Evolutionary conservation across 768 basidiomycete genomes (phyloP).

Genomic region (Coprinopsis strossmayeri): DNA sequence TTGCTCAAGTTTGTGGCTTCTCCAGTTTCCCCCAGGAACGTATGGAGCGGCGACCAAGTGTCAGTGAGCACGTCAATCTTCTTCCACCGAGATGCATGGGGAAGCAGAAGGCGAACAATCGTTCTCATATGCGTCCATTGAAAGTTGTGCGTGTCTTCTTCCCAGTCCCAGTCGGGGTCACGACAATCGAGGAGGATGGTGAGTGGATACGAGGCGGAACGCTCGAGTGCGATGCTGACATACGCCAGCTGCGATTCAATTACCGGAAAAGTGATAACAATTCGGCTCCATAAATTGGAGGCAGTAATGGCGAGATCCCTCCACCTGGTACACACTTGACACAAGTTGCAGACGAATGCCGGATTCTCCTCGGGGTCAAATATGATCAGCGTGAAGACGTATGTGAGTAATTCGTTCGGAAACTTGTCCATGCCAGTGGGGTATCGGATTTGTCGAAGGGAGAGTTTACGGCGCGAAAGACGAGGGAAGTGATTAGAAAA

Average conservation of each 20-base stretch:
- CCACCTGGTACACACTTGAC: constrained; percentile 48
- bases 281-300: constrained; percentile 43
- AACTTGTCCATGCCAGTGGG: constrained; percentile 21
- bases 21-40: constrained; percentile 38
- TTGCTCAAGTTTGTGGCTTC: constrained; percentile 25
- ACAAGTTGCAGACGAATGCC: constrained; percentile 22
- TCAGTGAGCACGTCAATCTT: constrained; percentile 46
- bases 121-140: constrained; percentile 37
- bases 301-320: constrained; percentile 38
- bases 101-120: constrained; percentile 37
- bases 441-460: background rate
- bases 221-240: constrained; percentile 29
- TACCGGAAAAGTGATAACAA: constrained; percentile 39
- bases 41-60: constrained; percentile 53
- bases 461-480: constrained; percentile 3
- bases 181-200: constrained; percentile 52
- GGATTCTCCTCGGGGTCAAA: constrained; percentile 12
- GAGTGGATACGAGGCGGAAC: constrained; percentile 42
- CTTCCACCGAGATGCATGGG: constrained; percentile 41
- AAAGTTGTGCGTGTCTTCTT: constrained; percentile 38
- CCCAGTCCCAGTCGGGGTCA: constrained; percentile 51
- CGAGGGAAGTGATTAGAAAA: constrained; percentile 4
- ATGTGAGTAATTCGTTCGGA: constrained; percentile 28
- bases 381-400: constrained; percentile 26
- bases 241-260: constrained; percentile 30